A percentile compares a stretch with the other conserved stretches of the same genome.
Conservation (phyloP, 257 asterid species). For the Handroanthus guayacan region DNA sequence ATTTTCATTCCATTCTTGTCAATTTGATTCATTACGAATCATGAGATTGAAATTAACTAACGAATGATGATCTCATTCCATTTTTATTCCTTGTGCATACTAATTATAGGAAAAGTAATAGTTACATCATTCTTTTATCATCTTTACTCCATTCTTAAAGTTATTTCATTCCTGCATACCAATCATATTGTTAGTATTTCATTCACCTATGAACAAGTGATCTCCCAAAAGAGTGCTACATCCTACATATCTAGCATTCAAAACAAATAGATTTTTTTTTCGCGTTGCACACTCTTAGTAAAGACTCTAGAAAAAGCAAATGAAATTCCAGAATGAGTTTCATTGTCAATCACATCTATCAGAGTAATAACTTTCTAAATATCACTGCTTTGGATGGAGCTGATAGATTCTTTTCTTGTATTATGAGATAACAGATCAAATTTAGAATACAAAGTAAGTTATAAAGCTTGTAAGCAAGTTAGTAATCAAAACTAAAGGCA, state of each 20-base stretch:
- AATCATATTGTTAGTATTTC: no score
- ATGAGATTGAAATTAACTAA: no score
- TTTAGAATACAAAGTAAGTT: constrained; percentile 20
- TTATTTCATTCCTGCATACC: no score
- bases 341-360: constrained; percentile 32
- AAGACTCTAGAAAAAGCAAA: constrained; percentile 43
- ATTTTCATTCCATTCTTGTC: no score
- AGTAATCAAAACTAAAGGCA: not conserved
- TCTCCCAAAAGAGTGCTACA: no score
- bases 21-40: no score
- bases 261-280: constrained; percentile 71
- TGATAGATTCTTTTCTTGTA: constrained; percentile 43
- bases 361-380: constrained; percentile 42
- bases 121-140: no score
- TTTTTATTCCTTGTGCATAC: no score
- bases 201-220: no score
- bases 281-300: constrained; percentile 45
- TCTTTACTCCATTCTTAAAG: no score
- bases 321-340: constrained; percentile 41
- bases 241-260: constrained; percentile 41
- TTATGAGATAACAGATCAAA: constrained; percentile 43
- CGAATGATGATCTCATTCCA: no score
- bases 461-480: not conserved
- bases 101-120: no score
- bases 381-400: constrained; percentile 43